phyloP scores from a whole-genome alignment of 768 basidiomycete species.

The Hygrophoropsis aurantiaca region DNA sequence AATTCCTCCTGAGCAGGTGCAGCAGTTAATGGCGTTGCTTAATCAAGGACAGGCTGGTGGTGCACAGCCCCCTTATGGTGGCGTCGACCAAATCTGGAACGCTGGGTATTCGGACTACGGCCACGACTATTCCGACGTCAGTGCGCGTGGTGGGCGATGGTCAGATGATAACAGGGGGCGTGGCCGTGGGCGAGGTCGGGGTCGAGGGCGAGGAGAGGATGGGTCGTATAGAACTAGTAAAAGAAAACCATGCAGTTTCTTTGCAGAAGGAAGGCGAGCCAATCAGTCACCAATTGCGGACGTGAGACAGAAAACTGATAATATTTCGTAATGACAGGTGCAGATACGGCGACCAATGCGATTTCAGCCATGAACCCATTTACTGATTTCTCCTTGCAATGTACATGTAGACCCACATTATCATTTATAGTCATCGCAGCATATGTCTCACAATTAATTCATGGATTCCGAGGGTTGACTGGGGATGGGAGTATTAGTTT shows the following conservation, averaged over 20 bases:
- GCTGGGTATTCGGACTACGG: slow-evolving; percentile 46
- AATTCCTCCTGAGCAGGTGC: slow-evolving; percentile 61
- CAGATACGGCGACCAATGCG: slow-evolving; percentile 86
- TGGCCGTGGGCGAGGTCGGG: slow-evolving; percentile 57
- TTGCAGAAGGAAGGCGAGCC: slow-evolving; percentile 92
- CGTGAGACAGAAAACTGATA: slow-evolving; percentile 37
- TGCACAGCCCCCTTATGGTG: slow-evolving; percentile 35
- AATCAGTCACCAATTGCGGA: slow-evolving; percentile 34
- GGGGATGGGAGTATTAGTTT: too few species aligned
- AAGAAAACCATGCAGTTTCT: slow-evolving; percentile 90
- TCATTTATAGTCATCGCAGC: too few species aligned
- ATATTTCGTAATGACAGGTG: slow-evolving; percentile 65
- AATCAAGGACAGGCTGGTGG: slow-evolving; percentile 28
- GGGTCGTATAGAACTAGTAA: slow-evolving; percentile 76
- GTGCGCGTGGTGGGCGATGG: slow-evolving; percentile 46
- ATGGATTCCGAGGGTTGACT: too few species aligned
- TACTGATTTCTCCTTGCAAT: slow-evolving; percentile 20
- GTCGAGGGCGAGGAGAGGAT: slow-evolving; percentile 54
- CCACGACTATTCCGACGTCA: slow-evolving; percentile 43
- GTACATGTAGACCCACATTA: too few species aligned
- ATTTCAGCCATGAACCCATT: slow-evolving; percentile 69
- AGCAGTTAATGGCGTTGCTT: slow-evolving; percentile 50
- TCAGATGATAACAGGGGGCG: slow-evolving; percentile 44
- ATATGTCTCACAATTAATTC: too few species aligned
- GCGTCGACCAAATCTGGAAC: slow-evolving; percentile 41